Evolutionary conservation across 257 asterid genomes (phyloP).

Genomic region (Petrea volubilis): DNA sequence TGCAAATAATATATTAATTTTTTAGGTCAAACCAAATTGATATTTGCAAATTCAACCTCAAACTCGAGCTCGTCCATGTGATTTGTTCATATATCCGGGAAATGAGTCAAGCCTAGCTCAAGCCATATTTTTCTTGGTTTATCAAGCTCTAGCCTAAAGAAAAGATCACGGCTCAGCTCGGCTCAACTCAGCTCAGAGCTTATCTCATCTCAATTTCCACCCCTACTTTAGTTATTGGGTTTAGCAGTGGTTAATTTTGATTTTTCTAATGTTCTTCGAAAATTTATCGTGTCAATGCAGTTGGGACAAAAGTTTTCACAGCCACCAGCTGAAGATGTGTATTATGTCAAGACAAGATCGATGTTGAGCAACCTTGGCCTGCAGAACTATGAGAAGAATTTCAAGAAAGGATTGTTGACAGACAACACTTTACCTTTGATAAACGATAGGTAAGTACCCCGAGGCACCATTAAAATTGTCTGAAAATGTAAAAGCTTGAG

Average conservation of each 20-base stretch:
- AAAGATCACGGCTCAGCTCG: too few relatives aligned
- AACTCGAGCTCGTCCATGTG: too few relatives aligned
- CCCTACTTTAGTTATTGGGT: neutral
- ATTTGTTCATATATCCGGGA: too few relatives aligned
- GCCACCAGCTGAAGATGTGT: constrained; percentile 72
- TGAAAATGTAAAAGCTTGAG: neutral
- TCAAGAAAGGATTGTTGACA: constrained; percentile 76
- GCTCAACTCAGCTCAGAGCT: too few relatives aligned
- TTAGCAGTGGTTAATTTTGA: neutral
- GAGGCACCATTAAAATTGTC: neutral
- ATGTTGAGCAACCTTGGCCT: constrained; percentile 72
- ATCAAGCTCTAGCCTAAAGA: too few relatives aligned
- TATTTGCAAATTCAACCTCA: too few relatives aligned
- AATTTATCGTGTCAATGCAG: constrained; percentile 39
- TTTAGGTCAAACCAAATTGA: too few relatives aligned
- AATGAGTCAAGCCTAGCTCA: too few relatives aligned
- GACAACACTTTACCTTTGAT: constrained; percentile 82
- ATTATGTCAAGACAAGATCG: constrained; percentile 60
- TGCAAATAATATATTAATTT: too few relatives aligned
- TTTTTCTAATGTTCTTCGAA: neutral
- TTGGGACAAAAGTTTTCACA: constrained; percentile 79
- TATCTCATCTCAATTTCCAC: too few relatives aligned
- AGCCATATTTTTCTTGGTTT: too few relatives aligned
- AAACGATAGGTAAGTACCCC: constrained; percentile 57
- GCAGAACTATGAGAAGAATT: constrained; percentile 85